Evolutionary conservation across 1,139 yeast genomes (phyloP), one percentile per base, ranked within the genome.

Genomic region (Suhomyces atakaporum): DNA sequence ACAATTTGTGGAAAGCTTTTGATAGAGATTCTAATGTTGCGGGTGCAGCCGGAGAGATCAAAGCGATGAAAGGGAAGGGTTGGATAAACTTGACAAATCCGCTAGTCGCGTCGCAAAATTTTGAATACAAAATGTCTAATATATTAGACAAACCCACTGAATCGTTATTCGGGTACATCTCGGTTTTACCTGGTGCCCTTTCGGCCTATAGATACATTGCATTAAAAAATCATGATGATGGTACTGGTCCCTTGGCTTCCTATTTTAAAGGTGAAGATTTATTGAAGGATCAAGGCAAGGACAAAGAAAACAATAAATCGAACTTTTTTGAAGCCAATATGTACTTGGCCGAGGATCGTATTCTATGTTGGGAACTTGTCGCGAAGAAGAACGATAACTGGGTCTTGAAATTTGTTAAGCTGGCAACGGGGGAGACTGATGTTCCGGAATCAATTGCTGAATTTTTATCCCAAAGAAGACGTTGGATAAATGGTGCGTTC

Each of bases 401-500:
- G 98, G 87, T 92, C 16, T 70, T 92, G 51, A 88, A 88, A 56
- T 90, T 90, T 58, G 97, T 92, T 36, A 84, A 86, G 53, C 86
- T 81, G 61, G 97, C 97, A 2, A 84, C 86, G 18, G 98, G 97
- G 49, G 97, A 90, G 58, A 92, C 98, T 0, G 98, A 92, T 74
- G 97, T 92, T 32, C 98, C 98, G 3, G 97, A 90, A 56, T 71
- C 81, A 5, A 73, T 90, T 30, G 78, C 97, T 0, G 98, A 92
- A 59, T 90, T 92, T 56, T 80, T 92, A 41, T 81, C 95, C 11
- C 98, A 92, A 64, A 81, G 98, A 68, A 79, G 98, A 67, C 81
- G 98, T 66, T 92, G 98, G 98, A 78, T 92, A 38, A 92, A 92
- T 60, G 98, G 98, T 66, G 96, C 98, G 0, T 80, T 90, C 55